These are phyloP conservation scores for Rhizophagus prolifer DNA, from an alignment of 192 early-diverging fungal species.

Conservation along the genomic window DNA sequence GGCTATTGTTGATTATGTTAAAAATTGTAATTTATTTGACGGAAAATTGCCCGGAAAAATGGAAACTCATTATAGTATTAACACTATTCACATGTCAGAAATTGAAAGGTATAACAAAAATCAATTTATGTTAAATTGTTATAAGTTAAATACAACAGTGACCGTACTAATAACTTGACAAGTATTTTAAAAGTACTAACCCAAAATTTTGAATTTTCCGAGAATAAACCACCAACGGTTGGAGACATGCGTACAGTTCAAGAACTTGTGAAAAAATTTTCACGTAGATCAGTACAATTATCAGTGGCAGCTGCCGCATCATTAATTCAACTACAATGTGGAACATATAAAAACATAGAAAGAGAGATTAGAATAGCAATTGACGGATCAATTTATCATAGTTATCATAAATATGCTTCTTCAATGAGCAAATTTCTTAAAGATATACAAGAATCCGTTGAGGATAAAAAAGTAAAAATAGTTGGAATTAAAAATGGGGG, in stretches of 20 bases:
- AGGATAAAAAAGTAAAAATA: slow-evolving; percentile 67
- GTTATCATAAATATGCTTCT: slow-evolving; percentile 82
- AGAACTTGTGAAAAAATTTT: slow-evolving; percentile 57
- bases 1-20: slow-evolving; percentile 77
- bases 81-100: background rate
- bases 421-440: slow-evolving; percentile 72
- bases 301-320: slow-evolving; percentile 68
- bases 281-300: slow-evolving; percentile 80
- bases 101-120: slow-evolving; percentile 4
- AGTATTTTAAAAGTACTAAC: background rate
- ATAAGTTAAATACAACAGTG: background rate
- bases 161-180: background rate
- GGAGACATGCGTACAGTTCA: background rate
- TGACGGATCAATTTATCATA: slow-evolving; percentile 89
- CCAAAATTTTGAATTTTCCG: background rate
- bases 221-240: background rate
- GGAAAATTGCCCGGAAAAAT: slow-evolving; percentile 60
- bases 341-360: slow-evolving; percentile 26
- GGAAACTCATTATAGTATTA: background rate
- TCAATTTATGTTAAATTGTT: background rate
- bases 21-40: slow-evolving; percentile 73
- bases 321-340: slow-evolving; percentile 39
- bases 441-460: slow-evolving; percentile 73
- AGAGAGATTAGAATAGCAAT: slow-evolving; percentile 76
- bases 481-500: slow-evolving; percentile 76